These are phyloP conservation scores for Pichia sp. DNA, from an alignment of 1,139 yeast genomes.

Conservation along the genomic window DNA sequence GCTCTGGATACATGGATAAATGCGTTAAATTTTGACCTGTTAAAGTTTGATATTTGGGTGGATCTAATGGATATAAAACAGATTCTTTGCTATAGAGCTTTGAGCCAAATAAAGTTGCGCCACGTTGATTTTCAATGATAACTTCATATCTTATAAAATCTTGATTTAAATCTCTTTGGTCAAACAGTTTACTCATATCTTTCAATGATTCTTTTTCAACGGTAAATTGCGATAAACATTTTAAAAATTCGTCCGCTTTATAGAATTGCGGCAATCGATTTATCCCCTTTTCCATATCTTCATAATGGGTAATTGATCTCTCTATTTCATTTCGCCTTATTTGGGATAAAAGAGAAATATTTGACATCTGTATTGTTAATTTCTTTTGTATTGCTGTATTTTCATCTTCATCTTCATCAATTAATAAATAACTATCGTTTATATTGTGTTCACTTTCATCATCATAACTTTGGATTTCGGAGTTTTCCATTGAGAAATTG, in stretches of 20 bases:
- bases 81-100: slow-evolving; percentile 54
- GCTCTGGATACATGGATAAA: slow-evolving; percentile 47
- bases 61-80: slow-evolving; percentile 52
- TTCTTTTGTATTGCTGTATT: slow-evolving; percentile 3
- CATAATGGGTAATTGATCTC: slow-evolving; percentile 20
- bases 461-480: background rate
- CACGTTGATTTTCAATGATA: slow-evolving; percentile 62
- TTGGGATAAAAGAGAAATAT: slow-evolving; percentile 7
- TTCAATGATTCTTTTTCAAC: slow-evolving; percentile 11
- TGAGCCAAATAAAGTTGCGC: slow-evolving; percentile 57
- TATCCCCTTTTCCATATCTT: slow-evolving; percentile 22
- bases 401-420: background rate
- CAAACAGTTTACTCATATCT: slow-evolving; percentile 13
- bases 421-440: background rate
- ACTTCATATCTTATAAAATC: slow-evolving; percentile 20
- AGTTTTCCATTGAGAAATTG: background rate
- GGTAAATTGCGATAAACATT: slow-evolving; percentile 21
- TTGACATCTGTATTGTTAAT: slow-evolving; percentile 6
- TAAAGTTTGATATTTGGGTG: slow-evolving; percentile 35
- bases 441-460: slow-evolving; percentile 1
- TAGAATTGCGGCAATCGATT: slow-evolving; percentile 27
- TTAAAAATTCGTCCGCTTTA: slow-evolving; percentile 22
- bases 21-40: slow-evolving; percentile 27
- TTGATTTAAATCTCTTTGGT: slow-evolving; percentile 2
- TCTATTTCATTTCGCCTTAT: slow-evolving; percentile 9